Conservation (phyloP, 768 basidiomycete genomes). For the Termitomyces sp. region DNA sequence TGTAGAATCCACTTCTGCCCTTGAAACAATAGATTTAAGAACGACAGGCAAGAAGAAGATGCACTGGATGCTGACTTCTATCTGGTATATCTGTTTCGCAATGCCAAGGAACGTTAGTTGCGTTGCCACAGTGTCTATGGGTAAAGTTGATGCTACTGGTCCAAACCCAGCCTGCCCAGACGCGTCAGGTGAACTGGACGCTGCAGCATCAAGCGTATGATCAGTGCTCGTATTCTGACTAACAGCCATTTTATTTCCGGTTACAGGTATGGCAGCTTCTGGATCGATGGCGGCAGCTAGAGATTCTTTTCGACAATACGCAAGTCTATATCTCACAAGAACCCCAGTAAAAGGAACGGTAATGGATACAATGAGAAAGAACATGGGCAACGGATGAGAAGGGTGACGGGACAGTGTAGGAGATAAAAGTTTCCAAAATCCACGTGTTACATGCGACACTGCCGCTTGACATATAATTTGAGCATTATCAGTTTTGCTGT, state of each 20-base stretch:
- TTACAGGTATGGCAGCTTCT: background rate
- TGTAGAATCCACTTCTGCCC: slow-evolving; percentile 12
- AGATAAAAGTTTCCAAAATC: no score
- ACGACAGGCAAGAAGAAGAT: background rate
- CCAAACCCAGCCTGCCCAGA: background rate
- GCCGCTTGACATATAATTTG: no score
- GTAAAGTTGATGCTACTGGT: background rate
- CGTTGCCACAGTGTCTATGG: background rate
- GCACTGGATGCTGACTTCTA: slow-evolving; percentile 2
- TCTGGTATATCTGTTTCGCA: slow-evolving; percentile 10
- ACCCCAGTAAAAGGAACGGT: slow-evolving; percentile 15
- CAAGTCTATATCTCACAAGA: slow-evolving; percentile 17
- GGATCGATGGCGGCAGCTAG: background rate
- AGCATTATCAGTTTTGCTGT: no score
- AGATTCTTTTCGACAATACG: slow-evolving; percentile 11
- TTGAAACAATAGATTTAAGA: background rate
- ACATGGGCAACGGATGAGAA: background rate
- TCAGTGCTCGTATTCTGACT: background rate
- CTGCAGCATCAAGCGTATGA: background rate
- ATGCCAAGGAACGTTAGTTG: slow-evolving; percentile 5
- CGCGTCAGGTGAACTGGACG: background rate
- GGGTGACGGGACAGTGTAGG: background rate
- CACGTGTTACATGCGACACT: no score
- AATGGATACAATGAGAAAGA: slow-evolving; percentile 1
- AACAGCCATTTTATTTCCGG: background rate